phyloP scores from a whole-genome alignment of 768 basidiomycete species.

The Russula vinacea region DNA sequence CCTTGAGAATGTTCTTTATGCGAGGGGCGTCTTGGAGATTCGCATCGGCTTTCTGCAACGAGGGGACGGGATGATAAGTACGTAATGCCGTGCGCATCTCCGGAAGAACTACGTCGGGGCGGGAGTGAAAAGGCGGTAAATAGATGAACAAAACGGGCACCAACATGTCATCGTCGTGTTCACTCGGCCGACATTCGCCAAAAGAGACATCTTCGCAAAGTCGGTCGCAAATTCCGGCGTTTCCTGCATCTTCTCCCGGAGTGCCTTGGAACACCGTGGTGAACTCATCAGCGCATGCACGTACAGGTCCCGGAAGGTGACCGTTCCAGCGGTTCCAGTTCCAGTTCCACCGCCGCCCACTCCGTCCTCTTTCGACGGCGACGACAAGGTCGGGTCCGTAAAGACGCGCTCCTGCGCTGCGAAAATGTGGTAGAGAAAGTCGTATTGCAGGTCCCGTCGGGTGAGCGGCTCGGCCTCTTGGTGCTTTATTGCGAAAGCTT shows the following conservation, averaged over 20 bases:
- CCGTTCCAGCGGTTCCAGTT: conserved; percentile 28
- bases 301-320: conserved; percentile 50
- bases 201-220: conserved; percentile 69
- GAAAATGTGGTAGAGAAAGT: conserved; percentile 46
- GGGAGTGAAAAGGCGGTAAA: conserved; percentile 10
- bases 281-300: conserved; percentile 51
- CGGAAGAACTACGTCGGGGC: conserved; percentile 55
- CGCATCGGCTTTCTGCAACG: conserved; percentile 62
- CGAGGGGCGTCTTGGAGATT: conserved; percentile 77
- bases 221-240: conserved; percentile 57
- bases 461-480: conserved; percentile 64
- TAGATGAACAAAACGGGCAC: conserved; percentile 7
- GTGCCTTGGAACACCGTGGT: conserved; percentile 62
- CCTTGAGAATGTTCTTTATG: conserved; percentile 72
- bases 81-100: conserved; percentile 76
- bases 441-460: conserved; percentile 64
- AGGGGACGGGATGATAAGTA: conserved; percentile 75
- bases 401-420: conserved; percentile 50
- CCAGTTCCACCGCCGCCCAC: conserved; percentile 1
- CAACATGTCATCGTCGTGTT: conserved; percentile 82
- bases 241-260: conserved; percentile 70
- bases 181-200: conserved; percentile 76
- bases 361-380: conserved; percentile 30
- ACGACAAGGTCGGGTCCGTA: conserved; percentile 52
- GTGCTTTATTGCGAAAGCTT: conserved; percentile 46